Evolutionary conservation across 2,329 filamentous ascomycete genomes (phyloP).

Genomic region (Aspergillus sp.): DNA sequence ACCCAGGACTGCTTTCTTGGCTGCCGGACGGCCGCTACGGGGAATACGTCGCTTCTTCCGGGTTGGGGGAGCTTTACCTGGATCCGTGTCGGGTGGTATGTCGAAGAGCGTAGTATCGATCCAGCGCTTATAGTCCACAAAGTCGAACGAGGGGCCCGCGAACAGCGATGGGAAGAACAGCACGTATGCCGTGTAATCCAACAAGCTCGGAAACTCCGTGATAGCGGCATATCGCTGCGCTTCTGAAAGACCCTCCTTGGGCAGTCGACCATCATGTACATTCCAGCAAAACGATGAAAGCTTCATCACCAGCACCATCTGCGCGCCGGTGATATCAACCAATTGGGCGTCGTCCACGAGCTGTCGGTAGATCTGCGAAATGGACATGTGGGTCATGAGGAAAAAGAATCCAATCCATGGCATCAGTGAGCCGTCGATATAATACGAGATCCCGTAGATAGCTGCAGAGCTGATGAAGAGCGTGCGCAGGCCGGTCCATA

Average conservation of each 20-base stretch:
- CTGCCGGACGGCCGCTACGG: conserved; percentile 76
- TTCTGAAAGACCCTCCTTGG: conserved; percentile 71
- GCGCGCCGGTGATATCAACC: conserved; percentile 84
- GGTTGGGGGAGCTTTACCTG: conserved; percentile 73
- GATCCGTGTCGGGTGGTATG: conserved; percentile 69
- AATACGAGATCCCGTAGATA: conserved; percentile 75
- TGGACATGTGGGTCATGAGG: conserved; percentile 89
- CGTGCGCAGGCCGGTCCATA: conserved; percentile 78
- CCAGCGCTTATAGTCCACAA: conserved; percentile 83
- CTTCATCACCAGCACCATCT: conserved; percentile 99
- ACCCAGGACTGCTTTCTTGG: conserved; percentile 64
- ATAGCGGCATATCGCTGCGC: conserved; percentile 78
- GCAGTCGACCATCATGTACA: conserved; percentile 79
- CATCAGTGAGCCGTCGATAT: conserved; percentile 83
- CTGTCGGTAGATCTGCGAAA: conserved; percentile 80
- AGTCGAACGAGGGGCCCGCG: conserved; percentile 88
- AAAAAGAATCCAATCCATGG: conserved; percentile 94
- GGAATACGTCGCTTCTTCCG: conserved; percentile 88
- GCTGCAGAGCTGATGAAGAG: conserved; percentile 70
- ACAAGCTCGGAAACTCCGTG: conserved; percentile 59
- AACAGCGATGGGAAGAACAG: conserved; percentile 91
- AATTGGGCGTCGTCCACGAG: conserved; percentile 55
- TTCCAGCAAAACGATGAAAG: conserved; percentile 97
- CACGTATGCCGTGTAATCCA: conserved; percentile 85
- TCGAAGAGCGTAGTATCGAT: conserved; percentile 94